phyloP scores from a whole-genome alignment of 2,329 filamentous ascomycete species.

The Nemania sp. region DNA sequence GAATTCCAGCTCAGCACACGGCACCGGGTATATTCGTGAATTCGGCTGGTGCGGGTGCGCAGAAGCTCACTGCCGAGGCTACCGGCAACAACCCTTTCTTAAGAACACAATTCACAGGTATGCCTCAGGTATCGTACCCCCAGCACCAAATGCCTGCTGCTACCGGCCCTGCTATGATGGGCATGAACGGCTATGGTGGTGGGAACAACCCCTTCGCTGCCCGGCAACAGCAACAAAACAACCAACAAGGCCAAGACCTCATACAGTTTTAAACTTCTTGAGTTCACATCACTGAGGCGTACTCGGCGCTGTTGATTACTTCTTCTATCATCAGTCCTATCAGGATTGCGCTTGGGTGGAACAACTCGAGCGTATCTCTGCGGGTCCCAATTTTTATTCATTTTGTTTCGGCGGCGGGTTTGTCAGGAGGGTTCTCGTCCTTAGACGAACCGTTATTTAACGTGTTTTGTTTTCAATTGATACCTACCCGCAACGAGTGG shows the following conservation, averaged over 20 bases:
- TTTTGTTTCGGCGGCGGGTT: constrained; percentile 16
- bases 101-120: constrained; percentile 83
- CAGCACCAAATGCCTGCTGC: constrained; percentile 64
- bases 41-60: constrained; percentile 85
- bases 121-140: constrained; percentile 70
- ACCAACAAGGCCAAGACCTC: constrained; percentile 66
- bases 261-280: constrained; percentile 68
- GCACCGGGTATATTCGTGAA: constrained; percentile 97
- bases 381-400: not conserved
- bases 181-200: constrained; percentile 63
- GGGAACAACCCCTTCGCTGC: constrained; percentile 69
- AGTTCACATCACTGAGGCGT: not conserved
- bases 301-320: constrained; percentile 2
- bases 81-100: constrained; percentile 93
- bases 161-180: constrained; percentile 68
- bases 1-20: constrained; percentile 96
- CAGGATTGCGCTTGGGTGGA: not conserved
- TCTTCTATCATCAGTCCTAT: not conserved
- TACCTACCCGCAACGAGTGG: constrained; percentile 27
- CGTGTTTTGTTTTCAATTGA: constrained; percentile 30
- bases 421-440: constrained; percentile 4
- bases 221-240: constrained; percentile 61
- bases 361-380: constrained; percentile 1
- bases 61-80: constrained; percentile 75
- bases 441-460: constrained; percentile 11